Base-by-base conservation (phyloP, 352 stramenopile species). In the Phytophthora uliginosa region DNA sequence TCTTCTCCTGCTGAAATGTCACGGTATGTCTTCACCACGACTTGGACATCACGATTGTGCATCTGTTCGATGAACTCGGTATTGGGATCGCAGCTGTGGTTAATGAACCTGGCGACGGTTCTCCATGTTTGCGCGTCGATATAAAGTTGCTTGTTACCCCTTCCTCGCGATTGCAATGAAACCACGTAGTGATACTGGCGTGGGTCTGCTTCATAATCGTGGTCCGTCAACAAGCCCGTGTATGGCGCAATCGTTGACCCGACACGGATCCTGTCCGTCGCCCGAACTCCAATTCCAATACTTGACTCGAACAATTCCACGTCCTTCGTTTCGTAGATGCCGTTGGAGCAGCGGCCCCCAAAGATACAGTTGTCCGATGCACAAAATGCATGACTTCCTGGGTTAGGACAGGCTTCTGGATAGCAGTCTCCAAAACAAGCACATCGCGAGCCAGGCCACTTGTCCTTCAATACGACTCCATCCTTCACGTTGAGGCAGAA, bases 41-140 rank as follows among this genome's bases (percentile, higher is more conserved):
- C 36, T 9, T 33, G 55, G n/a, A 62, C 33, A 22, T 62, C 36
- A 6, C 12, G n/a, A 13, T 62, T 62, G 36, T 62, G 20, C 3
- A n/a, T 9, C 22, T 18, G 34, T 36, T 62, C 55, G 8, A 62
- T 34, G 22, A 53, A 62, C 20, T 36, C 7, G 12, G 55, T 51
- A 36, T 63, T 63, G 6, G 56, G 10, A 18, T 38, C 22, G 13
- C 38, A 63, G 36, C 24, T 28, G 56, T 63, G 17, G 13, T 55
- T 55, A 9, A 55, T 55, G 10, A 55, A 55, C 6, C 20, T 31
- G 4, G 50, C 50, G 8, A 51, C 28, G 36, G 9, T 42, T 36
- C 55, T 36, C 55, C 36, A 61, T 9, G 24, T n/a, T 26, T 54
- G 20, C 2, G 56, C 56, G 15, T 63, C 38, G 17, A 63, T 53